Evolutionary conservation across 148 eudicot genomes (phyloP).

Genomic region (Chenopodium quinoa): DNA sequence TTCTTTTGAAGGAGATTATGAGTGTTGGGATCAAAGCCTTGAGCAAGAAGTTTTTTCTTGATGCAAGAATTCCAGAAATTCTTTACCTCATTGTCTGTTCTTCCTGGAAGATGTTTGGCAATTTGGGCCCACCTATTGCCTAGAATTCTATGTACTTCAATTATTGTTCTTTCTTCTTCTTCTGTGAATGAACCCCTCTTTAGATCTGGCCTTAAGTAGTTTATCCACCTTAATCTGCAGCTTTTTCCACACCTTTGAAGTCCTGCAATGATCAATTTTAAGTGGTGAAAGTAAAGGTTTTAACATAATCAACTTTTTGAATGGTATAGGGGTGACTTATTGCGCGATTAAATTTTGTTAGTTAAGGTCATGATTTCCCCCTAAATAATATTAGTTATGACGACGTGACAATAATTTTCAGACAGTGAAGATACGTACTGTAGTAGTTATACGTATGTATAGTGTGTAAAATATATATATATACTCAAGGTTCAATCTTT

Average conservation of each 20-base stretch:
- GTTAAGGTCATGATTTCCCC: too few relatives aligned
- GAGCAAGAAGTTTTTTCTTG: conserved; percentile 46
- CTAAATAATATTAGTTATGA: too few relatives aligned
- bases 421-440: too few relatives aligned
- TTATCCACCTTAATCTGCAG: conserved; percentile 42
- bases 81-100: conserved; percentile 48
- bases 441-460: too few relatives aligned
- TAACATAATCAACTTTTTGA: background rate
- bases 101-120: conserved; percentile 46
- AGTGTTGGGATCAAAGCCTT: conserved; percentile 40
- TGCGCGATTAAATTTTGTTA: too few relatives aligned
- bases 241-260: conserved; percentile 44
- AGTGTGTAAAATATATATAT: too few relatives aligned
- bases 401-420: too few relatives aligned
- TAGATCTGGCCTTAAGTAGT: conserved; percentile 40
- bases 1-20: conserved; percentile 37
- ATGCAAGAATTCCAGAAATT: conserved; percentile 52
- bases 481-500: too few relatives aligned
- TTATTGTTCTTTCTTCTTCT: conserved; percentile 42
- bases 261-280: conserved; percentile 19
- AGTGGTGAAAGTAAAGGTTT: background rate
- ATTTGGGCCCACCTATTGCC: conserved; percentile 49
- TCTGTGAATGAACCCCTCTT: conserved; percentile 42
- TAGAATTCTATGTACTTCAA: conserved; percentile 44
- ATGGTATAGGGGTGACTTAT: too few relatives aligned